Conservation (phyloP, 257 asterid genomes). For the Rhazya stricta region DNA sequence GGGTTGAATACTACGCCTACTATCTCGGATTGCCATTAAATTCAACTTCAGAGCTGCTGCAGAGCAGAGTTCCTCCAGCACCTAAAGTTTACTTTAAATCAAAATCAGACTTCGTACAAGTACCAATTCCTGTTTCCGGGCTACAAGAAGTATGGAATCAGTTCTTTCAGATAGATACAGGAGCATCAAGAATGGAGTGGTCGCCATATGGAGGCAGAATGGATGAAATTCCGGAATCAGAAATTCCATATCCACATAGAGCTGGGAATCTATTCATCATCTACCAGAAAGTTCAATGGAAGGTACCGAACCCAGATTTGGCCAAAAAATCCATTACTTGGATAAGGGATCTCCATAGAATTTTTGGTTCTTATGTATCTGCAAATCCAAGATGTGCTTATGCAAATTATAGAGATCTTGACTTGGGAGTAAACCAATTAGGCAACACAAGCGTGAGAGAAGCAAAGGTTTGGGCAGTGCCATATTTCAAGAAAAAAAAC, state of each 20-base stretch:
- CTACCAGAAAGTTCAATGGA: not conserved
- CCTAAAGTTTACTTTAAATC: not conserved
- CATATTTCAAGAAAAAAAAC: constrained; percentile 16
- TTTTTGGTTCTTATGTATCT: not conserved
- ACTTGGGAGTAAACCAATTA: constrained; percentile 7
- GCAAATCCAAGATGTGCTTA: not conserved
- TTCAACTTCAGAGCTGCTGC: not conserved
- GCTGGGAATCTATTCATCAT: not conserved
- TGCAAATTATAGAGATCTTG: not conserved
- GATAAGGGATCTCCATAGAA: not conserved
- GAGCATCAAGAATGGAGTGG: not conserved
- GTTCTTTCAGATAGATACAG: not conserved
- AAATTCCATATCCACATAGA: not conserved
- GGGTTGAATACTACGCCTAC: not conserved
- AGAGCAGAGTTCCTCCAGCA: not conserved
- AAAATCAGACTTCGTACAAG: not conserved
- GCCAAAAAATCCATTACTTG: not conserved
- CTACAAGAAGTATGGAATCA: not conserved
- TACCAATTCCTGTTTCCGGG: not conserved
- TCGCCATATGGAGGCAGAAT: not conserved
- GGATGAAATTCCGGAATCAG: not conserved
- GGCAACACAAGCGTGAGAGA: constrained; percentile 4
- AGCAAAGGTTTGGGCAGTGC: constrained; percentile 3
- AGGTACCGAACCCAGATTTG: not conserved
- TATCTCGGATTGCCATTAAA: not conserved